Evolutionary conservation across 169 alveolate species (phyloP), one percentile per base, ranked within the genome.

Genomic region (Cyclospora cayetanensis): DNA sequence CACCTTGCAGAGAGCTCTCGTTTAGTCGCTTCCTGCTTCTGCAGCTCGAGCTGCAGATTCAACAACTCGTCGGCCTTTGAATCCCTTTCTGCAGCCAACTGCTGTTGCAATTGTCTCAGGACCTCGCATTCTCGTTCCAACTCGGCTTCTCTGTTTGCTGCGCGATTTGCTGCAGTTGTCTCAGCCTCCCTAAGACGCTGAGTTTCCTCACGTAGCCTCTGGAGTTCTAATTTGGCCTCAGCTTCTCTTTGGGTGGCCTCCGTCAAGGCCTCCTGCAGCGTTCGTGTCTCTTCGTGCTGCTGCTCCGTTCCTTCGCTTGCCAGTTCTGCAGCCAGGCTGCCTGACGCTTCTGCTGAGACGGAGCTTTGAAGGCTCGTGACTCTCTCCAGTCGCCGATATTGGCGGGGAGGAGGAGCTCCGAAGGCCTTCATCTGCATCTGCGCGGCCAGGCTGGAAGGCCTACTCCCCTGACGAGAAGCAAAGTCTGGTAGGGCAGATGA

Each of bases 301-400:
- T 70, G 83, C 50, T 31, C 31, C 83, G 25, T 4, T 25, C 43
- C 53, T 2, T 35, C 83, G 22, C 25, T 31, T 35, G 46, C 83
- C 7, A 70, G 83, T 29, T 70, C 55, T 37, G 83, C 83, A 34
- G 83, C 83, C 3, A 70, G 83, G 20, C 53, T 70, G 72, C 72
- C 60, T 46, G 7, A 7, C 60, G 15, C 1, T 9, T 70, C 52
- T 31, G 83, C 50, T 31, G 53, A 7, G 9, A n/a, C n/a, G 55
- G 9, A 34, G 83, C 77, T 20, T n/a, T n/a, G n/a, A n/a, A n/a
- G n/a, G n/a, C n/a, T n/a, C n/a, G n/a, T n/a, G n/a, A n/a, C n/a
- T n/a, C n/a, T n/a, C n/a, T n/a, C n/a, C n/a, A n/a, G n/a, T n/a
- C n/a, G n/a, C 18, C n/a, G 83, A 35, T 70, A 53, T 9, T 20